phyloP scores from a whole-genome alignment of 768 basidiomycete genomes.

The Trichaptum fuscoviolaceum region DNA sequence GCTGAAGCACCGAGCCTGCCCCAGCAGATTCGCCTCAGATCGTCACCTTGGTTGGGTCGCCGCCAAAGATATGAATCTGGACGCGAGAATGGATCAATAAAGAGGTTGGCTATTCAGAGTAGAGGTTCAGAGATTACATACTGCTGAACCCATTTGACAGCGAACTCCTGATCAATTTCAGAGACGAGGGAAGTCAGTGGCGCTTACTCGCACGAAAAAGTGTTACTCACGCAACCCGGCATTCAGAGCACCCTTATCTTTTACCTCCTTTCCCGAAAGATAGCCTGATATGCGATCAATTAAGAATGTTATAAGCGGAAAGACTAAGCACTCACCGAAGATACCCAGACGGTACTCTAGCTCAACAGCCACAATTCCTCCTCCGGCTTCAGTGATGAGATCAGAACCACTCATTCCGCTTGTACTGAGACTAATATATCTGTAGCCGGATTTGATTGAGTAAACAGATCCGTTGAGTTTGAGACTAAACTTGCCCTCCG shows the following conservation, averaged over 20 bases:
- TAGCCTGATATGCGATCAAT: slow-evolving; percentile 27
- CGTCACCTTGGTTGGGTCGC: slow-evolving; percentile 33
- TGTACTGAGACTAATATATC: slow-evolving; percentile 34
- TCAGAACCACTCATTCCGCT: slow-evolving; percentile 39
- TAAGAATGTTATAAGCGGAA: too few species aligned
- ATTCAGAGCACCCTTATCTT: slow-evolving; percentile 39
- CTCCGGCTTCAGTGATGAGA: slow-evolving; percentile 36
- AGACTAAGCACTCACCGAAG: slow-evolving; percentile 25
- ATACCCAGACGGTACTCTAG: slow-evolving; percentile 35
- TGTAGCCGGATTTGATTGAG: slow-evolving; percentile 19
- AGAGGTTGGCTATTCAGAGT: neutral
- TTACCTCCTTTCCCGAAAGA: slow-evolving; percentile 36
- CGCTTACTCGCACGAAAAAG: neutral
- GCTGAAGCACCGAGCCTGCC: slow-evolving; percentile 46
- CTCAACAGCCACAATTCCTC: slow-evolving; percentile 36
- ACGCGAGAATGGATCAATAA: slow-evolving; percentile 13
- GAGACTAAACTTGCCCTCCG: slow-evolving; percentile 31
- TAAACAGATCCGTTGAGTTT: neutral
- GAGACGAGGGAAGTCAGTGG: neutral
- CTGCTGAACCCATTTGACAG: slow-evolving; percentile 37
- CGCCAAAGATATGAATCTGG: slow-evolving; percentile 38
- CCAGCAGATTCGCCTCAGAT: slow-evolving; percentile 38
- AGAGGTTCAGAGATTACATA: slow-evolving; percentile 23
- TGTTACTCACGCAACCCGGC: slow-evolving; percentile 39
- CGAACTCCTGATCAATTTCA: slow-evolving; percentile 39